A percentile compares a stretch with the other conserved stretches of the same genome.
Evolutionary conservation across 805 yeast genomes (phyloP).

Genomic region (Yamadazyma endophytica): DNA sequence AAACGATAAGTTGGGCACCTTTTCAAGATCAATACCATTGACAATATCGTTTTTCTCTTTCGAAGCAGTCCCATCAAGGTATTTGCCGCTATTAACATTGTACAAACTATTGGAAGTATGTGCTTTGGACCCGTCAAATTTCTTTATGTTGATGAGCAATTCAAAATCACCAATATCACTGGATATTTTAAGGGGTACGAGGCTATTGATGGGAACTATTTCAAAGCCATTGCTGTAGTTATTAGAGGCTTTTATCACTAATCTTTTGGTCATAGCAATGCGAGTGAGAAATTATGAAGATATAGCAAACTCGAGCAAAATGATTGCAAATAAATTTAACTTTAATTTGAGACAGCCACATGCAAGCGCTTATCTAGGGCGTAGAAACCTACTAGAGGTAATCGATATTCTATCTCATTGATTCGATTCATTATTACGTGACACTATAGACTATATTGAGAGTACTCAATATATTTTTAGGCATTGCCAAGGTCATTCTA

Average conservation of each 20-base stretch:
- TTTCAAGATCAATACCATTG: neutral
- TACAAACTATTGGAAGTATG: slow-evolving; percentile 32
- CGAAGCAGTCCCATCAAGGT: slow-evolving; percentile 16
- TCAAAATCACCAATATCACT: slow-evolving; percentile 36
- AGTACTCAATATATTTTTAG: no score
- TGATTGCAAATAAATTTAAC: no score
- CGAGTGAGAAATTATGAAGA: no score
- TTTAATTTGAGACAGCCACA: no score
- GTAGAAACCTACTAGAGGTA: no score
- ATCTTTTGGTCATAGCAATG: slow-evolving; percentile 27
- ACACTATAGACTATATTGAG: no score
- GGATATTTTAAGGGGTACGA: slow-evolving; percentile 28
- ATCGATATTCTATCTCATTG: no score
- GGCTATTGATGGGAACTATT: slow-evolving; percentile 43
- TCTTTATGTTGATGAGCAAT: slow-evolving; percentile 40
- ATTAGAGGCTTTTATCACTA: slow-evolving; percentile 28
- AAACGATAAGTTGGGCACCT: slow-evolving; percentile 27
- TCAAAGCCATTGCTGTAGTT: slow-evolving; percentile 19
- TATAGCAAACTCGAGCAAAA: no score
- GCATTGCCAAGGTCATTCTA: no score
- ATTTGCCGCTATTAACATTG: slow-evolving; percentile 23
- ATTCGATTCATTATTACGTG: no score
- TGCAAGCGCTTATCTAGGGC: no score
- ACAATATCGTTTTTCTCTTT: slow-evolving; percentile 8
- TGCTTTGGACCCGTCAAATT: slow-evolving; percentile 41